Base-by-base conservation (phyloP, 2,329 filamentous ascomycete genomes). In the Endothia cerciana region DNA sequence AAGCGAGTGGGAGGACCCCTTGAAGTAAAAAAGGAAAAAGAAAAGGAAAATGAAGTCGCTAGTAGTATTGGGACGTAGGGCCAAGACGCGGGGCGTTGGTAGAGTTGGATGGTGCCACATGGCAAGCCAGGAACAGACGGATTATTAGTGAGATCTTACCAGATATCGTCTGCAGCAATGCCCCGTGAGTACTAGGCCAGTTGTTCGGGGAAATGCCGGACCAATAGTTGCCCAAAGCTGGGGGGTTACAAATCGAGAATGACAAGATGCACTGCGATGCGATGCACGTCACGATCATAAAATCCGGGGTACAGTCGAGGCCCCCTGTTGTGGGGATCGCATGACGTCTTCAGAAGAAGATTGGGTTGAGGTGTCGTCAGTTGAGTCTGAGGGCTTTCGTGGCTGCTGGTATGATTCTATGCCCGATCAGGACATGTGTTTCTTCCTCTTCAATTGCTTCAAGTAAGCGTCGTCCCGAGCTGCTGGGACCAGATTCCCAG, bases 301-400 rank as follows among this genome's bases (percentile, higher is more conserved):
- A 62, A 65, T 65, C 65, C 49, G 65, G 65, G 65, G 47, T 51
- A 51, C 22, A 51, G 59, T 49, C 55, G 59, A 67, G 63, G 56
- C 62, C 59, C 65, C 63, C 22, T 63, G 63, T 56, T 28, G 47
- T 51, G 47, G 63, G 63, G 58, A 45, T n/a, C n/a, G 33, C 28
- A 61, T 62, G 60, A 62, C 60, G 60, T 62, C 60, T 62, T 62
- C 19, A 28, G n/a, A 55, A 40, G 33, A 62, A 30, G 11, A n/a
- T 25, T 22, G 22, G 10, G 13, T 49, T 49, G n/a, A 49, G 45
- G 25, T 49, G 22, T 11, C 28, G 25, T 11, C 25, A 28, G n/a
- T 51, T 51, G 17, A 22, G 47, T 51, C 47, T 28, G 22, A 28
- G 22, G 28, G 28, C 1, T 28, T 25, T 51, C 22, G 2, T 13